Percentiles rank a stretch among this genome's conserved stretches.
phyloP scores from a whole-genome alignment of 768 basidiomycete genomes.

The Hypholoma fasciculare region DNA sequence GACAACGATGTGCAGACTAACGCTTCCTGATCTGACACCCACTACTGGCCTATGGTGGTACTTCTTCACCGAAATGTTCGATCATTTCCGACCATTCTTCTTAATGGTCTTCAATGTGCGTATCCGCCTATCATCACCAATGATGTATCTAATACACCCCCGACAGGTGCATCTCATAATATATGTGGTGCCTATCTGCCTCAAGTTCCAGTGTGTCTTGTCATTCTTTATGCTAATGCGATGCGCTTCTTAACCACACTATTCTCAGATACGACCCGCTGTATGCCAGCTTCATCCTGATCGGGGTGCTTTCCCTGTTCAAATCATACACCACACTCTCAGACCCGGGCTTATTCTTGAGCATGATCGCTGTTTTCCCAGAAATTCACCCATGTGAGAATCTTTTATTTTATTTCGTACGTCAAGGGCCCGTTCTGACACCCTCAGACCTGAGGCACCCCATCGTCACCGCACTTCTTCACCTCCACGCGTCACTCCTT shows the following conservation, averaged over 20 bases:
- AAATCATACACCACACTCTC: slow-evolving; percentile 92
- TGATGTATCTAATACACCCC: not conserved
- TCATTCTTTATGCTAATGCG: not conserved
- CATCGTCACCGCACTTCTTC: slow-evolving; percentile 78
- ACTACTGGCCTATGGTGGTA: slow-evolving; percentile 99
- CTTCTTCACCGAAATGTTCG: slow-evolving; percentile 99
- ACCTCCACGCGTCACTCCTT: slow-evolving; percentile 81
- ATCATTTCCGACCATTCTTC: slow-evolving; percentile 96
- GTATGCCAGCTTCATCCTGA: slow-evolving; percentile 72
- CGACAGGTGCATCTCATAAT: slow-evolving; percentile 78
- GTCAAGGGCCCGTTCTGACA: not conserved
- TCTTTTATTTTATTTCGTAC: slow-evolving; percentile 10
- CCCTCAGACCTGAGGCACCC: slow-evolving; percentile 78
- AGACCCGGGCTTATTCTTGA: slow-evolving; percentile 85
- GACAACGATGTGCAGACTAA: slow-evolving; percentile 48
- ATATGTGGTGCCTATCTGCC: slow-evolving; percentile 81
- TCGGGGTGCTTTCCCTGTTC: slow-evolving; percentile 80
- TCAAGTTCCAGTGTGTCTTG: slow-evolving; percentile 76
- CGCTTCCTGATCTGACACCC: slow-evolving; percentile 87
- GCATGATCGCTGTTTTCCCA: slow-evolving; percentile 79
- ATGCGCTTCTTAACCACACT: not conserved
- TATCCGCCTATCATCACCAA: slow-evolving; percentile 1
- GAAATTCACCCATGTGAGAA: slow-evolving; percentile 78
- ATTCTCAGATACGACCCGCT: slow-evolving; percentile 75
- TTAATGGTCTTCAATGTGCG: slow-evolving; percentile 89